Base-by-base conservation (phyloP, 2,329 filamentous ascomycete genomes). In the Arthrobotrys iridis region DNA sequence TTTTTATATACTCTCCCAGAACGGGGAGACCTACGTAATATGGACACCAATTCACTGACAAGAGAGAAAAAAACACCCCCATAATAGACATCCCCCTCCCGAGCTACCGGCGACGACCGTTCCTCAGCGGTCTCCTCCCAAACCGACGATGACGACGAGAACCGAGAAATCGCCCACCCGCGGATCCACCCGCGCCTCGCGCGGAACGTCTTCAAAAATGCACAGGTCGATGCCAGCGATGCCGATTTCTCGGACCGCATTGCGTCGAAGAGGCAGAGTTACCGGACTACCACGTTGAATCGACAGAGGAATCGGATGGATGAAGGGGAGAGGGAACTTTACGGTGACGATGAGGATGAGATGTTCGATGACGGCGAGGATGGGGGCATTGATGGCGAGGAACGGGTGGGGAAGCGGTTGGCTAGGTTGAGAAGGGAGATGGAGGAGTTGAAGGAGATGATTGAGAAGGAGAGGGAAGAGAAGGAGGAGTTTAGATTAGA, bases 201-300 rank as follows among this genome's bases (percentile, higher is more conserved):
- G 45, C 90, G 94, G 67, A 89, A 88, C 30, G 88, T 89, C 45
- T 99, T 99, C 81, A 85, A 90, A 64, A 89, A 91, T 1, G 85
- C 91, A 7, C 87, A 88, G 41, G 88, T 96, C 30, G 91, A 96
- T 80, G 90, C 93, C 4, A 86, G 87, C 59, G 88, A 90, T 20
- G 92, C 91, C 22, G 92, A 97, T 82, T 95, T 97, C 82, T 96
- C 93, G 1, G 93, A 97, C 82, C 90, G 93, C 62, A 89, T 98
- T 37, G 89, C 89, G 72, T 88, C 88, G 50, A 94, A 94, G 82
- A 88, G 92, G 77, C 92, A 91, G 82, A 92, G 92, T 22, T 97
- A 97, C 84, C 89, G 89, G 78, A 89, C 89, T 35, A 90, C 90
- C 4, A 91, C 86, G 52, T 87, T 90, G 57, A 87, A 89, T 71